These are phyloP conservation scores for Babesia ovata DNA, from an alignment of 169 alveolate genomes.

Conservation along the genomic window DNA sequence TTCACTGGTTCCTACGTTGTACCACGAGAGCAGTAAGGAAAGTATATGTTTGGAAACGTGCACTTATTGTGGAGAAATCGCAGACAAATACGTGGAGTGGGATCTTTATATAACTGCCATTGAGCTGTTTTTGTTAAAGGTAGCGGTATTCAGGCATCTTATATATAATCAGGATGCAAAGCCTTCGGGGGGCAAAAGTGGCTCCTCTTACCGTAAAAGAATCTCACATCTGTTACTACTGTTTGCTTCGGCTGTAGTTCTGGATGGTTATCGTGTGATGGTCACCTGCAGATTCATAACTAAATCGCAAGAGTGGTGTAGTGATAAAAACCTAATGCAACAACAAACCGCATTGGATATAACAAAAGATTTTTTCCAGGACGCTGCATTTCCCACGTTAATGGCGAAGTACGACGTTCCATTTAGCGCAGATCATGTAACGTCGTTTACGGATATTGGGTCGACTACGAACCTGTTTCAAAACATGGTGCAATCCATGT, in stretches of 20 bases:
- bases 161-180: conserved; percentile 36
- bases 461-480: conserved; percentile 22
- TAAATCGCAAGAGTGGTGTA: conserved; percentile 44
- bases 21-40: conserved; percentile 35
- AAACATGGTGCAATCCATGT: conserved; percentile 32
- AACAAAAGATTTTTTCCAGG: not conserved
- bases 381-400: not conserved
- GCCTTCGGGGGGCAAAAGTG: conserved; percentile 9
- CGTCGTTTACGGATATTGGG: conserved; percentile 9
- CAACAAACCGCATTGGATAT: conserved; percentile 14
- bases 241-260: conserved; percentile 43
- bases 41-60: conserved; percentile 52
- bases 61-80: conserved; percentile 52
- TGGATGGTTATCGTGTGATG: conserved; percentile 46
- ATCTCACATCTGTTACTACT: conserved; percentile 12
- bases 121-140: conserved; percentile 49
- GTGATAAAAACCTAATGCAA: conserved; percentile 8
- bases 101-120: conserved; percentile 49
- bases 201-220: not conserved
- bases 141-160: conserved; percentile 49
- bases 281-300: conserved; percentile 29
- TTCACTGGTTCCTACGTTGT: conserved; percentile 40
- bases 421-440: not conserved
- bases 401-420: not conserved
- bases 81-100: conserved; percentile 68